Conservation (phyloP, 169 alveolate genomes). For the Sarcocystis neurona region DNA sequence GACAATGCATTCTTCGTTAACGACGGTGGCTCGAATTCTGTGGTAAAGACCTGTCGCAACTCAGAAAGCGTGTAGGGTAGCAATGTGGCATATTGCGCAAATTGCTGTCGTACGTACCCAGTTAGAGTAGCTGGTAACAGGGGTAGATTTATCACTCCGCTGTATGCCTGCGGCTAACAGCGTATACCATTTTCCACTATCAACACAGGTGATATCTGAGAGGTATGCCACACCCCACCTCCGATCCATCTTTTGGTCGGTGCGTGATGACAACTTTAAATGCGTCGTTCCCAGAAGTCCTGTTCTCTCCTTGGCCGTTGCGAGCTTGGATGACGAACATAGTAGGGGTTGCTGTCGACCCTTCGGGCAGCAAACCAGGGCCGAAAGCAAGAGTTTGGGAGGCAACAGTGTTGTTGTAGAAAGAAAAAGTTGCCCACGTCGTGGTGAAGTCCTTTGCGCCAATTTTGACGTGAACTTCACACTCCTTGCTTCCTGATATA, state of each 20-base stretch:
- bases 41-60: too few species aligned
- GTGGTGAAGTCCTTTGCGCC: slow-evolving; percentile 89
- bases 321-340: slow-evolving; percentile 88
- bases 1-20: too few species aligned
- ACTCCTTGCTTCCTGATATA: slow-evolving; percentile 90
- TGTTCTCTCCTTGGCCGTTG: slow-evolving; percentile 88
- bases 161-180: too few species aligned
- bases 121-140: too few species aligned
- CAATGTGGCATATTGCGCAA: too few species aligned
- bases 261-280: slow-evolving; percentile 66
- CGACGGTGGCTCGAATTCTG: too few species aligned
- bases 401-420: slow-evolving; percentile 90
- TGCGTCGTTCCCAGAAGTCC: slow-evolving; percentile 91
- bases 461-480: slow-evolving; percentile 87
- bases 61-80: too few species aligned
- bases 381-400: slow-evolving; percentile 91
- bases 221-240: not conserved
- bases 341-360: slow-evolving; percentile 81
- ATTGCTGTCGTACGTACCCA: too few species aligned
- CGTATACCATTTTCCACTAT: too few species aligned
- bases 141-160: too few species aligned
- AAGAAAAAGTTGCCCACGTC: slow-evolving; percentile 80
- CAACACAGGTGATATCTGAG: not conserved
- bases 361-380: slow-evolving; percentile 90
- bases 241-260: slow-evolving; percentile 48